phyloP scores from a whole-genome alignment of 2,329 filamentous ascomycete species.

The Ophiosphaerella korrae region DNA sequence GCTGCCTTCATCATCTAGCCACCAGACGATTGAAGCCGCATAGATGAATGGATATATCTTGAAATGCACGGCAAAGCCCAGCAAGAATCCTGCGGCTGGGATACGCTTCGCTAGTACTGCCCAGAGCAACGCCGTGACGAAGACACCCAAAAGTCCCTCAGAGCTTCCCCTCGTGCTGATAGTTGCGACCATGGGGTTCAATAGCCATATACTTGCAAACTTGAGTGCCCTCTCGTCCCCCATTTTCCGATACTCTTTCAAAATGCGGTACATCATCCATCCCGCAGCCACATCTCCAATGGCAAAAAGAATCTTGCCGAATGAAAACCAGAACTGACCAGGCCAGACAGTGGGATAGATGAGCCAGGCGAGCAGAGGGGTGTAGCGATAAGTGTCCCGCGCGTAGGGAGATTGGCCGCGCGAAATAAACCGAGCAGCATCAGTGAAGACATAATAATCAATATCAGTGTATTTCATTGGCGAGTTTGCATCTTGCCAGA shows the following conservation, averaged over 20 bases:
- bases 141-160: constrained; percentile 83
- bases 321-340: constrained; percentile 70
- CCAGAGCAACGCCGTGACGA: constrained; percentile 84
- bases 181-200: constrained; percentile 97
- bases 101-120: constrained; percentile 70
- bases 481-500: constrained; percentile 89
- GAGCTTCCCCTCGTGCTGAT: constrained; percentile 95
- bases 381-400: constrained; percentile 95
- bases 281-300: constrained; percentile 82
- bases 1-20: constrained; percentile 66
- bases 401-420: constrained; percentile 77
- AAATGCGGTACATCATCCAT: constrained; percentile 69
- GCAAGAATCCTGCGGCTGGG: constrained; percentile 70
- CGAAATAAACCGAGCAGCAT: constrained; percentile 79
- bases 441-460: constrained; percentile 97
- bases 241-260: constrained; percentile 49
- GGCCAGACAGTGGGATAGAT: constrained; percentile 77
- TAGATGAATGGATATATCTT: constrained; percentile 99
- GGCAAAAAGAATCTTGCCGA: constrained; percentile 87
- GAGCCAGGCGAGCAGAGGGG: constrained; percentile 89
- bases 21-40: constrained; percentile 79
- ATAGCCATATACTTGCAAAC: constrained; percentile 86
- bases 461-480: constrained; percentile 98
- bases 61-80: constrained; percentile 90
- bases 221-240: constrained; percentile 62